Conservation (phyloP, 2,329 filamentous ascomycete genomes). For the Myriosclerotinia duriaeana region DNA sequence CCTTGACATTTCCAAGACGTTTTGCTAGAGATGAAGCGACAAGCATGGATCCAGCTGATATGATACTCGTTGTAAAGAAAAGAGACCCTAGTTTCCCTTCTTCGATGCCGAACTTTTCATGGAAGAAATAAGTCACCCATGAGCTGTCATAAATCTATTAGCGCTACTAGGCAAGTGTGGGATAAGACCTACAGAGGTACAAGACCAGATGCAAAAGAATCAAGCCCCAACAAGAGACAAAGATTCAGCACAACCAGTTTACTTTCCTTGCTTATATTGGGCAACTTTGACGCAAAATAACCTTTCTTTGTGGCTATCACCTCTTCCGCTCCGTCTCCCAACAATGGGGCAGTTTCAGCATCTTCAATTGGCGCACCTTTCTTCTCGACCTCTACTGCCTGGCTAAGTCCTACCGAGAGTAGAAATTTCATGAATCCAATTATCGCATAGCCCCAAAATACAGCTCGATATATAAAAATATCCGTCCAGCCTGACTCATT, state of each 20-base stretch:
- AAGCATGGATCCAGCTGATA: slow-evolving; percentile 53
- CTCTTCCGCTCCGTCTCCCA: slow-evolving; percentile 32
- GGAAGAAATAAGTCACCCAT: slow-evolving; percentile 59
- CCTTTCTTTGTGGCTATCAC: slow-evolving; percentile 33
- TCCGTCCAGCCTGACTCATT: slow-evolving; percentile 46
- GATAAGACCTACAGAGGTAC: slow-evolving; percentile 54
- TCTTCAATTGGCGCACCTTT: slow-evolving; percentile 38
- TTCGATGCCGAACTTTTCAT: slow-evolving; percentile 48
- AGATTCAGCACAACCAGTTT: slow-evolving; percentile 57
- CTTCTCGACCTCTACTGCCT: slow-evolving; percentile 43
- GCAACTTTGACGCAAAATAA: slow-evolving; percentile 45
- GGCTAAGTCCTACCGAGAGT: slow-evolving; percentile 51
- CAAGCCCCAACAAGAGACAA: slow-evolving; percentile 65
- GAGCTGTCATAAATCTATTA: slow-evolving; percentile 48
- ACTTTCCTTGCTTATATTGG: slow-evolving; percentile 58
- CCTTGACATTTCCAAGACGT: slow-evolving; percentile 61
- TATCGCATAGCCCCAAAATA: slow-evolving; percentile 58
- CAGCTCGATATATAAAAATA: slow-evolving; percentile 51
- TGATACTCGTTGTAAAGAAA: slow-evolving; percentile 54
- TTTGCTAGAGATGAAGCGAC: slow-evolving; percentile 55
- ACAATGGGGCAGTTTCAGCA: slow-evolving; percentile 36
- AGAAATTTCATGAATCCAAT: slow-evolving; percentile 58
- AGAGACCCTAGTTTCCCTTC: slow-evolving; percentile 53
- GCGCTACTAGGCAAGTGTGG: slow-evolving; percentile 38
- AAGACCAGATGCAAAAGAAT: slow-evolving; percentile 70